A percentile compares a stretch with the other conserved stretches of the same genome.
Conservation (phyloP, 495 filamentous ascomycete species). For the Penicillium angulare region DNA sequence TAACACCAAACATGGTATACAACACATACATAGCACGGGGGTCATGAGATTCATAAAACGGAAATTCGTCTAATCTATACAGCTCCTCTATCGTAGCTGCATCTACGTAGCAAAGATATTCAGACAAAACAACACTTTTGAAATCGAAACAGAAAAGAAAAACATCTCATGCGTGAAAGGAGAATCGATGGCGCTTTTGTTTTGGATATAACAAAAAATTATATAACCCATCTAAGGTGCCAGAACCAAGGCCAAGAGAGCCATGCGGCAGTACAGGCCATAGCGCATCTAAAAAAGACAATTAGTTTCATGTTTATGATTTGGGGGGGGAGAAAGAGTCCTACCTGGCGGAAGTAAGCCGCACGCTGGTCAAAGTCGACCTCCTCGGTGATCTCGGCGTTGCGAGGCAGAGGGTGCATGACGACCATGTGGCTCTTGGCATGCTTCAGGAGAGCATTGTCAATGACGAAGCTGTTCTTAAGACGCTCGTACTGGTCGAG, state of each 20-base stretch:
- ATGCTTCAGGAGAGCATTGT: constrained; percentile 85
- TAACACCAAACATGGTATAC: too few species aligned
- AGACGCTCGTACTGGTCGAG: constrained; percentile 76
- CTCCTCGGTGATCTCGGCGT: constrained; percentile 89
- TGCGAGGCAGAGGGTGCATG: constrained; percentile 92
- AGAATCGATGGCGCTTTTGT: constrained; percentile 23
- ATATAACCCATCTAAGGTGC: constrained; percentile 48
- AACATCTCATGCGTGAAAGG: constrained; percentile 24
- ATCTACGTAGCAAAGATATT: constrained; percentile 37
- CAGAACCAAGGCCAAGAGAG: constrained; percentile 89
- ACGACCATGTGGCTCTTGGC: constrained; percentile 90
- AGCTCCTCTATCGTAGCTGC: constrained; percentile 27
- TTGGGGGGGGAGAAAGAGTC: constrained; percentile 28
- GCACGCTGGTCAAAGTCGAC: constrained; percentile 96
- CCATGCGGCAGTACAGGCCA: constrained; percentile 97
- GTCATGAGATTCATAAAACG: constrained; percentile 38
- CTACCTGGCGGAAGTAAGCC: constrained; percentile 98
- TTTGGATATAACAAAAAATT: constrained; percentile 18
- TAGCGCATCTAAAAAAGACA: constrained; percentile 77
- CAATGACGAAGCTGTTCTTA: constrained; percentile 82
- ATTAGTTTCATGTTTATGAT: constrained; percentile 22
- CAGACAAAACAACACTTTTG: constrained; percentile 39
- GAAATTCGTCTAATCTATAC: constrained; percentile 49
- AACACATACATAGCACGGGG: constrained; percentile 37
- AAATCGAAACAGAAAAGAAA: constrained; percentile 27